Evolutionary conservation across 2,329 filamentous ascomycete genomes (phyloP).

Genomic region (Paecilomyces dactylethromorphus): DNA sequence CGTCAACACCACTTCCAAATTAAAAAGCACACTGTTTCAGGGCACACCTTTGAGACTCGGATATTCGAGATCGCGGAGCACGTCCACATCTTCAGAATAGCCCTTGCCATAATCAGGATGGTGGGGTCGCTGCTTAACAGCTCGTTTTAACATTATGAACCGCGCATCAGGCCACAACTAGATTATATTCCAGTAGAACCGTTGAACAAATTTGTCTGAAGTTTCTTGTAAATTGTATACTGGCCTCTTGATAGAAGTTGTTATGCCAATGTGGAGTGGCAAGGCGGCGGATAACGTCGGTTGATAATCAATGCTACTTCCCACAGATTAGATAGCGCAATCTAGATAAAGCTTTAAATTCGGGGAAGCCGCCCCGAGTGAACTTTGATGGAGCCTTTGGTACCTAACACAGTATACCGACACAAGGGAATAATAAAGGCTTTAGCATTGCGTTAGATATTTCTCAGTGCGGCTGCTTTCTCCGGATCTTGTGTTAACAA

Average conservation of each 20-base stretch:
- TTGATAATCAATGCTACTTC: too few species aligned
- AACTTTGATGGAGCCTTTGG: neutral
- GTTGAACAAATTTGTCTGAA: neutral
- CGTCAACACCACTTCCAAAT: neutral
- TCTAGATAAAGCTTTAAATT: neutral
- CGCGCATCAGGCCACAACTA: neutral
- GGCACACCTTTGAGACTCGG: constrained; percentile 34
- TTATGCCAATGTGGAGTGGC: neutral
- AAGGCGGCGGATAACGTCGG: neutral
- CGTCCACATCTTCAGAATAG: constrained; percentile 41
- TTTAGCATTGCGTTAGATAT: neutral
- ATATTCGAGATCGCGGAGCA: constrained; percentile 43
- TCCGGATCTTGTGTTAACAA: neutral
- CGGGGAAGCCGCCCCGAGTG: neutral
- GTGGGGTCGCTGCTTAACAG: neutral
- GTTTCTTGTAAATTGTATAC: neutral
- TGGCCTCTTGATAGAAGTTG: neutral
- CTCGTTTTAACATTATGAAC: neutral
- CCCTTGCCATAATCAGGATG: constrained; percentile 15
- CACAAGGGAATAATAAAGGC: neutral
- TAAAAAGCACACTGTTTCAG: neutral
- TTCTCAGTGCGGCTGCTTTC: neutral
- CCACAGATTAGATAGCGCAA: neutral
- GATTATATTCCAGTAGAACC: neutral
- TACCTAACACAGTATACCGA: neutral